phyloP scores from a whole-genome alignment of 495 filamentous ascomycete species.

The Aspergillus diversus region DNA sequence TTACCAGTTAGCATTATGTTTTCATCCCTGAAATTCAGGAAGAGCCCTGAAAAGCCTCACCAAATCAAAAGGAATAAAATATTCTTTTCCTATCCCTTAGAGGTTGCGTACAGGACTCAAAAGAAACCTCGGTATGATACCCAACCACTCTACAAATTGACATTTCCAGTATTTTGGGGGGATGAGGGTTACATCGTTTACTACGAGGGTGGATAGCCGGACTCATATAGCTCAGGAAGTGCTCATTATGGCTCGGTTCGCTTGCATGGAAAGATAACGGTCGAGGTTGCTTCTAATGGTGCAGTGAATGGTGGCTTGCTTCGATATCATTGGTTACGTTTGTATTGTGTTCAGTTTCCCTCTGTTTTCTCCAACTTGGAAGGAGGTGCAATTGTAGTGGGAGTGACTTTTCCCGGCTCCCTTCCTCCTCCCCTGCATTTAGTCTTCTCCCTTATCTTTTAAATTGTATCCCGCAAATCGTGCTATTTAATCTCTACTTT shows the following conservation, averaged over 20 bases:
- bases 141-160: conserved; percentile 5
- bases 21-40: too few relatives aligned
- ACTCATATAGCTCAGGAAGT: neutral
- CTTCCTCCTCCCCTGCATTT: neutral
- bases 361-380: too few relatives aligned
- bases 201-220: neutral
- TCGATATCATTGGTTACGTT: neutral
- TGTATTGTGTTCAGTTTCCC: conserved; percentile 5
- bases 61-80: neutral
- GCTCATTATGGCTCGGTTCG: neutral
- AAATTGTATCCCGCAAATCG: neutral
- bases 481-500: neutral
- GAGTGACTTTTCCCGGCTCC: too few relatives aligned
- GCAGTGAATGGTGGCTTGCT: too few relatives aligned
- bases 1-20: too few relatives aligned
- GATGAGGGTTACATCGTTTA: conserved; percentile 11
- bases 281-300: too few relatives aligned
- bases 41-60: neutral
- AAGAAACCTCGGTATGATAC: neutral
- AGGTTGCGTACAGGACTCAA: neutral
- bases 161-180: too few relatives aligned
- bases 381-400: too few relatives aligned
- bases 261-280: neutral
- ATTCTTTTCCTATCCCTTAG: neutral
- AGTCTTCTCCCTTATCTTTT: neutral